A percentile compares a stretch with the other conserved stretches of the same genome.
Evolutionary conservation across 257 asterid genomes (phyloP).

Genomic region (Ophiorrhiza pumila): DNA sequence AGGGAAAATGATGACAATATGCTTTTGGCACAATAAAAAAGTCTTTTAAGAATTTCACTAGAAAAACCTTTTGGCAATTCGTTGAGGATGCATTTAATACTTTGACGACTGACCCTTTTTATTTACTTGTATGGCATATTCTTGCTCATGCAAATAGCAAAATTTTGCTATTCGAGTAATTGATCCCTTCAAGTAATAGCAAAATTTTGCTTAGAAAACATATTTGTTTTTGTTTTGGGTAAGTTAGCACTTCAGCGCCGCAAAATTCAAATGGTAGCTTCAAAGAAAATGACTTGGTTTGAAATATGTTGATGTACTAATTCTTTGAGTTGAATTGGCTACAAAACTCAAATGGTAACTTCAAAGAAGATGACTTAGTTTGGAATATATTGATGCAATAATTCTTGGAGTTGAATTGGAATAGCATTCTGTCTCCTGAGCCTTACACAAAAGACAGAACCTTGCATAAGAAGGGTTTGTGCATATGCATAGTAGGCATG

Average conservation of each 20-base stretch:
- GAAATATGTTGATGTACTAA: neutral
- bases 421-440: neutral
- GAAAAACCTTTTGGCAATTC: no score
- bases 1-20: neutral
- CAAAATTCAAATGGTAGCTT: neutral
- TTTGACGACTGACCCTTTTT: no score
- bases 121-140: no score
- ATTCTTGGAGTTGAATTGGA: neutral
- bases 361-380: neutral
- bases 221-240: no score
- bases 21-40: neutral
- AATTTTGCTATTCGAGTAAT: no score
- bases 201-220: no score
- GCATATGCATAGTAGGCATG: neutral
- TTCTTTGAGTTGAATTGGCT: neutral
- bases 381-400: neutral
- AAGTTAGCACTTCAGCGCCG: no score
- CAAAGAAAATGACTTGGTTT: neutral
- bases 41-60: no score
- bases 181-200: no score
- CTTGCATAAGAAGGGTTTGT: neutral
- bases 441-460: neutral
- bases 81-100: no score
- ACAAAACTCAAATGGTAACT: neutral
- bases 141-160: no score